Evolutionary conservation across 2,329 filamentous ascomycete species (phyloP).

Genomic region (Epichloe sylvatica): DNA sequence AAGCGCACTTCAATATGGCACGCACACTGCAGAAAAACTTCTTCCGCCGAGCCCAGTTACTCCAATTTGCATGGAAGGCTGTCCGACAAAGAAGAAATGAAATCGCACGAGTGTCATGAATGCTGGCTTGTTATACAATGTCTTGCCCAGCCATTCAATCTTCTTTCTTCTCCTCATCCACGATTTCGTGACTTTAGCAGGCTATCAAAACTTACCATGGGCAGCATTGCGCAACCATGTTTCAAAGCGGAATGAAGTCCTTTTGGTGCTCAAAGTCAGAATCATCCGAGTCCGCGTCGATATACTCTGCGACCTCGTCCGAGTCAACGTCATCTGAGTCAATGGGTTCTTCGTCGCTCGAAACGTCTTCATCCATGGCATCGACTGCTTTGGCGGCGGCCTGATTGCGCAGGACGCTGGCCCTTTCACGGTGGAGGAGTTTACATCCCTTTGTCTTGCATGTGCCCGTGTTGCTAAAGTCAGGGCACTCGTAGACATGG

Average conservation of each 20-base stretch:
- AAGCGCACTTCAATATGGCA: not conserved
- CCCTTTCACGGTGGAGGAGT: slow-evolving; percentile 75
- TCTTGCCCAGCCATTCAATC: not conserved
- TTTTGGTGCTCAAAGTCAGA: slow-evolving; percentile 42
- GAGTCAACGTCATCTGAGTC: slow-evolving; percentile 71
- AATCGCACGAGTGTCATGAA: not conserved
- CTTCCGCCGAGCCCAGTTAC: not conserved
- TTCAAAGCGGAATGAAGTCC: slow-evolving; percentile 40
- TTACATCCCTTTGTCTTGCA: slow-evolving; percentile 75
- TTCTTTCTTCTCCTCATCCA: not conserved
- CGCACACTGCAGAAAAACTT: not conserved
- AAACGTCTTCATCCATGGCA: slow-evolving; percentile 49
- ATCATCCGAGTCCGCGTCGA: slow-evolving; percentile 40
- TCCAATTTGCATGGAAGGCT: not conserved
- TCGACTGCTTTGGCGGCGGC: slow-evolving; percentile 38
- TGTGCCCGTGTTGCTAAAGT: slow-evolving; percentile 79
- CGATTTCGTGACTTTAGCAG: not conserved
- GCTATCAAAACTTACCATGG: slow-evolving; percentile 1
- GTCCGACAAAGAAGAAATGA: too few species aligned
- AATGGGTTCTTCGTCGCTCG: slow-evolving; percentile 61
- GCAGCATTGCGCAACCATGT: not conserved
- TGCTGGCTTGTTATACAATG: not conserved
- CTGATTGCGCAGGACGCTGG: slow-evolving; percentile 61
- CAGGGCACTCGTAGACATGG: slow-evolving; percentile 86
- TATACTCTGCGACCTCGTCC: slow-evolving; percentile 55